phyloP scores from a whole-genome alignment of 2,329 filamentous ascomycete genomes.

The Boeremia exigua region DNA sequence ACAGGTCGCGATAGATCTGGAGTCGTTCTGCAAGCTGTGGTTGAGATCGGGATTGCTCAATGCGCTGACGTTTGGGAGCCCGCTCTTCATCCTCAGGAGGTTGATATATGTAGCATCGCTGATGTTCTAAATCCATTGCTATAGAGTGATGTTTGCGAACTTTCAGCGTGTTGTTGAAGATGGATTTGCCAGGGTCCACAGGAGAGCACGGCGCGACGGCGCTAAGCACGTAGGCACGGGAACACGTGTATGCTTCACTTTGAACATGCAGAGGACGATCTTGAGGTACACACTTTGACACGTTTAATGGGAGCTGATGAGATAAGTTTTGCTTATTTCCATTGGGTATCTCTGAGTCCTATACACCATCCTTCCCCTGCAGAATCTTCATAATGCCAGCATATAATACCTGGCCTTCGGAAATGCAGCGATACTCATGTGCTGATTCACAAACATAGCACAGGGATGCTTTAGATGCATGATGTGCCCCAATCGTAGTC shows the following conservation, averaged over 20 bases:
- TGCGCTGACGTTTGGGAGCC: conserved; percentile 51
- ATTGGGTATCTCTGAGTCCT: conserved; percentile 1
- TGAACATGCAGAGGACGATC: neutral
- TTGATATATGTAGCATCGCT: conserved; percentile 56
- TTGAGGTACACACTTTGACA: neutral
- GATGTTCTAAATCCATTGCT: conserved; percentile 58
- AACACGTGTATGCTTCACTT: conserved; percentile 22
- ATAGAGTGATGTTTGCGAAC: neutral
- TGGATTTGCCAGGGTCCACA: conserved; percentile 16
- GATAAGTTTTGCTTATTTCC: neutral
- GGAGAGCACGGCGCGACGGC: conserved; percentile 16
- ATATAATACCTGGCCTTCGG: neutral
- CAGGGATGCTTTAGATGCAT: neutral
- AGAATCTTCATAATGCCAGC: neutral
- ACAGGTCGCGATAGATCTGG: conserved; percentile 66
- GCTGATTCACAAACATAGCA: neutral
- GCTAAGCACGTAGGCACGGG: conserved; percentile 38
- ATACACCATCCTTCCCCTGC: neutral
- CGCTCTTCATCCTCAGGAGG: conserved; percentile 43
- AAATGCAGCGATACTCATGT: neutral
- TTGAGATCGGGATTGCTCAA: conserved; percentile 36
- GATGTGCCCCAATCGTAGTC: neutral
- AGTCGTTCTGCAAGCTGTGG: conserved; percentile 56
- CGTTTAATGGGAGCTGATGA: neutral
- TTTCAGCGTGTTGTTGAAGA: conserved; percentile 7